phyloP scores from a whole-genome alignment of 2,329 filamentous ascomycete genomes.

The Harringtonia lauricola region DNA sequence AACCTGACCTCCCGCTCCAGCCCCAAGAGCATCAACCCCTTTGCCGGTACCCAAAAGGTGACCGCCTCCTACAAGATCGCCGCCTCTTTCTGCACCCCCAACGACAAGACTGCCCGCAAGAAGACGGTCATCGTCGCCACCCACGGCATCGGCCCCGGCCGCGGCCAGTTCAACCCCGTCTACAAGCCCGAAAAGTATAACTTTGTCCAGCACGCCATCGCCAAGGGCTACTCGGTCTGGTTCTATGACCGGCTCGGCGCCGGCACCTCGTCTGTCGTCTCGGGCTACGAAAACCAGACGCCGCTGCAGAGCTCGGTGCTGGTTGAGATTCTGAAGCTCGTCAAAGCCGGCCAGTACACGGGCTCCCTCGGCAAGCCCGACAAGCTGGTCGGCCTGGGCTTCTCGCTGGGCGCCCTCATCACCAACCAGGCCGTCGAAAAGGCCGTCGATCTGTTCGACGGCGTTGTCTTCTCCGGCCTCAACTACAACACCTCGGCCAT shows the following conservation, averaged over 20 bases:
- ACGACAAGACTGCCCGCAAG: not conserved
- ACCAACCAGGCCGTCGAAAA: not conserved
- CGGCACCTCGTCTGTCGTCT: not conserved
- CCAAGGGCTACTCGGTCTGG: constrained; percentile 1
- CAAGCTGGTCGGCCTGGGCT: not conserved
- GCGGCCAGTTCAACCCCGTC: not conserved
- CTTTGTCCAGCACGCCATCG: constrained; percentile 2
- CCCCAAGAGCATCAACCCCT: not conserved
- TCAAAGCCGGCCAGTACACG: not conserved
- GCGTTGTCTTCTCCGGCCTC: not conserved
- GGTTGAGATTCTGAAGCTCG: not conserved
- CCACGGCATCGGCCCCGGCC: not conserved
- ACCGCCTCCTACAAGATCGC: not conserved
- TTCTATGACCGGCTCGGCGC: constrained; percentile 1
- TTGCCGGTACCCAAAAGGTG: not conserved
- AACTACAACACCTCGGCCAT: constrained; percentile 1
- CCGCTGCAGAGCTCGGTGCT: not conserved
- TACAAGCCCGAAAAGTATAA: constrained; percentile 1
- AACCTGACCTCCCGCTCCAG: not conserved
- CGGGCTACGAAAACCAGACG: not conserved
- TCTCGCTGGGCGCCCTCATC: not conserved
- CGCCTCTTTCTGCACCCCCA: constrained; percentile 1
- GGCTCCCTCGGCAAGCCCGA: not conserved
- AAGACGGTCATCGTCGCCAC: not conserved
- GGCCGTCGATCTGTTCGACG: not conserved